phyloP scores from a whole-genome alignment of 1,139 yeast species.

The Magnusiomyces paraingens region DNA sequence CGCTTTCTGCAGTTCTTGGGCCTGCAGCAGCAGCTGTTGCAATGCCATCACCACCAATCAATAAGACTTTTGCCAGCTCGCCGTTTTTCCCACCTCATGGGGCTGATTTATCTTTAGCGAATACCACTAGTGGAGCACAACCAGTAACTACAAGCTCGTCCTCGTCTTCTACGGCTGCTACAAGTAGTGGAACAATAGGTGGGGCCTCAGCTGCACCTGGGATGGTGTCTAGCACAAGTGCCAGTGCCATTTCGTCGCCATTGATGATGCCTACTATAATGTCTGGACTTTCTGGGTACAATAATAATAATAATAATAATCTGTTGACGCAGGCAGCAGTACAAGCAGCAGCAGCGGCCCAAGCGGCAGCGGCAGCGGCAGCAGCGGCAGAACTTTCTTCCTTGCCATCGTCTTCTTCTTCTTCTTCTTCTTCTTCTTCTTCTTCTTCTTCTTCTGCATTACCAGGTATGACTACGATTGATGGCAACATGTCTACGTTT shows the following conservation, averaged over 20 bases:
- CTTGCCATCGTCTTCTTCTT: no score
- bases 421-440: no score
- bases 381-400: not conserved
- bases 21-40: slow-evolving; percentile 35
- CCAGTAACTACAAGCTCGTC: not conserved
- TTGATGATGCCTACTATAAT: not conserved
- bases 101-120: slow-evolving; percentile 16
- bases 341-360: no score
- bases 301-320: not conserved
- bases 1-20: slow-evolving; percentile 35
- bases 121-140: no score
- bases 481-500: no score
- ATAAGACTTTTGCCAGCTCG: slow-evolving; percentile 20
- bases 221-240: not conserved
- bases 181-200: not conserved
- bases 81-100: slow-evolving; percentile 19
- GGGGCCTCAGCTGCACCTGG: not conserved
- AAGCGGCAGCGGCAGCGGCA: not conserved
- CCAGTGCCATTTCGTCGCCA: not conserved
- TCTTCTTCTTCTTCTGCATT: no score
- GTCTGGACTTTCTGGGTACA: not conserved
- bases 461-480: no score
- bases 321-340: not conserved
- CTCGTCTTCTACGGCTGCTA: not conserved
- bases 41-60: slow-evolving; percentile 22